phyloP scores from a whole-genome alignment of 2,329 filamentous ascomycete species.

The Harringtonia aguacate region DNA sequence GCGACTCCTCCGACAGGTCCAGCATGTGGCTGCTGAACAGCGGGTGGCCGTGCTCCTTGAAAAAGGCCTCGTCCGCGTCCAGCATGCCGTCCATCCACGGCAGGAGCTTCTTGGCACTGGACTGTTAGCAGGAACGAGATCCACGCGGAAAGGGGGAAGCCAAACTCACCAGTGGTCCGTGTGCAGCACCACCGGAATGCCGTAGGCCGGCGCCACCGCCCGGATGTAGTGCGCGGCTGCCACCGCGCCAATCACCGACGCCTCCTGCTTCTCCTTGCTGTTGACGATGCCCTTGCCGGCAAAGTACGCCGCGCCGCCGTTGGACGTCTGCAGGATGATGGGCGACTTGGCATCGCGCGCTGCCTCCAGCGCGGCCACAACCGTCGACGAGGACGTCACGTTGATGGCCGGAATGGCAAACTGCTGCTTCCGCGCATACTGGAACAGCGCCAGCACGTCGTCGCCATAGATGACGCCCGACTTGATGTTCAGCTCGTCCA shows the following conservation, averaged over 20 bases:
- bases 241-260: constrained; percentile 78
- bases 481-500: constrained; percentile 37
- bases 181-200: constrained; percentile 84
- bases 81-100: constrained; percentile 96
- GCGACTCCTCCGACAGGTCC: constrained; percentile 84
- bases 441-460: constrained; percentile 59
- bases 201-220: constrained; percentile 75
- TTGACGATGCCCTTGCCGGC: constrained; percentile 84
- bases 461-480: constrained; percentile 43
- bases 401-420: constrained; percentile 90
- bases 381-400: constrained; percentile 77
- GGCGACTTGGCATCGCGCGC: constrained; percentile 85
- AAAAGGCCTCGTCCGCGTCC: constrained; percentile 87
- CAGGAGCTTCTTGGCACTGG: constrained; percentile 90
- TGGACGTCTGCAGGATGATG: constrained; percentile 85
- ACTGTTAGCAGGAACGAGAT: constrained; percentile 26
- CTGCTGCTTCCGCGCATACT: constrained; percentile 77
- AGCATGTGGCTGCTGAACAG: constrained; percentile 96
- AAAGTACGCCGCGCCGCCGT: constrained; percentile 90
- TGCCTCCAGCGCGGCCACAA: constrained; percentile 62
- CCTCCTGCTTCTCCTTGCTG: constrained; percentile 74
- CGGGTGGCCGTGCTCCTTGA: constrained; percentile 85
- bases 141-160: neutral
- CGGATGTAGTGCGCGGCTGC: constrained; percentile 92
- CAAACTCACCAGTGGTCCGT: constrained; percentile 58